phyloP scores from a whole-genome alignment of 2,329 filamentous ascomycete genomes.

The Mariannaea elegans region DNA sequence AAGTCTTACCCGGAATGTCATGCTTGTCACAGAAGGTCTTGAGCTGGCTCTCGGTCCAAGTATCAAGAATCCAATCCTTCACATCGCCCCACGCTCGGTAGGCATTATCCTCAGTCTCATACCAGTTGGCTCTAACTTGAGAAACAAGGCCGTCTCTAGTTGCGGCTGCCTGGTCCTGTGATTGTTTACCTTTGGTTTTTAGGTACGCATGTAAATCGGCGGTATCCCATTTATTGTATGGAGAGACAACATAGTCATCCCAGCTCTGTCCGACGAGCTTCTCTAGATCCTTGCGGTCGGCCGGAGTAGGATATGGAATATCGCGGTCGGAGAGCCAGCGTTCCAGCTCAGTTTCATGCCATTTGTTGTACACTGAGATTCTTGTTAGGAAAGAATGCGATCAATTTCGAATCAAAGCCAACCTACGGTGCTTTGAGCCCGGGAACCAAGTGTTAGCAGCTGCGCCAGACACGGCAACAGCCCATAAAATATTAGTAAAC shows the following conservation, averaged over 20 bases:
- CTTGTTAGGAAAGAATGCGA: neutral
- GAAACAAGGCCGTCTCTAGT: slow-evolving; percentile 74
- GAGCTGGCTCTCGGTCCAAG: slow-evolving; percentile 92
- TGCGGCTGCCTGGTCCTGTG: slow-evolving; percentile 71
- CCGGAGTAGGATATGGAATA: slow-evolving; percentile 87
- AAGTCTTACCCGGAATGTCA: slow-evolving; percentile 71
- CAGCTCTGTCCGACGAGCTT: slow-evolving; percentile 90
- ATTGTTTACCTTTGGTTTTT: slow-evolving; percentile 74
- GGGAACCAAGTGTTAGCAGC: slow-evolving; percentile 84
- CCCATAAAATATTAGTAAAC: slow-evolving; percentile 74
- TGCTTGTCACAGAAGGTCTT: slow-evolving; percentile 93
- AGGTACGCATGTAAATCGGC: slow-evolving; percentile 75
- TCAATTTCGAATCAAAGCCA: neutral
- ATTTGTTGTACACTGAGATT: slow-evolving; percentile 88
- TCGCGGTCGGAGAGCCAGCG: slow-evolving; percentile 94
- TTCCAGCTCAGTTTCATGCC: slow-evolving; percentile 98
- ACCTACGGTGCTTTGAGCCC: slow-evolving; percentile 77
- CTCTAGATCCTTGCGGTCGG: slow-evolving; percentile 95
- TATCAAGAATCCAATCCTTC: slow-evolving; percentile 94
- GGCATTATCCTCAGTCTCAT: slow-evolving; percentile 80
- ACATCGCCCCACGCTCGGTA: slow-evolving; percentile 76
- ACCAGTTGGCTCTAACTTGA: slow-evolving; percentile 79
- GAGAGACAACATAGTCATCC: slow-evolving; percentile 77
- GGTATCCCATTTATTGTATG: slow-evolving; percentile 81
- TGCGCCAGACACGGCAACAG: slow-evolving; percentile 75